phyloP scores from a whole-genome alignment of 169 alveolate species.

The Plasmodium fragile region DNA sequence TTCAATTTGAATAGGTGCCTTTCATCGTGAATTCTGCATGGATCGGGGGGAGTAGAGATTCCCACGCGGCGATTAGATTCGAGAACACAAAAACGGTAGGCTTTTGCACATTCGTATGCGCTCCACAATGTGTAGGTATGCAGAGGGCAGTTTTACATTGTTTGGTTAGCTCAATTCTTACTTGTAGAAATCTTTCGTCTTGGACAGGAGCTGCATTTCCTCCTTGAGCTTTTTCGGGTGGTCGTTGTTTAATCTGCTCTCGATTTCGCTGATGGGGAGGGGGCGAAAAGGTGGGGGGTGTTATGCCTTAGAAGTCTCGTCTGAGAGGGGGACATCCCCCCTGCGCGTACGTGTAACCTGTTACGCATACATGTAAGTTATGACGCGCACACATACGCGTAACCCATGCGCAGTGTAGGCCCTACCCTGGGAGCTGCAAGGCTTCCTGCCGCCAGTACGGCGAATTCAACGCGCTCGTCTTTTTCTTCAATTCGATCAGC shows the following conservation, averaged over 20 bases:
- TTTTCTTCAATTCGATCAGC: slow-evolving; percentile 51
- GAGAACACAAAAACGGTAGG: not conserved
- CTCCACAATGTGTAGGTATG: not conserved
- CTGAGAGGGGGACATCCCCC: not conserved
- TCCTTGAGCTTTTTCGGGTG: slow-evolving; percentile 69
- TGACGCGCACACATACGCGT: not conserved
- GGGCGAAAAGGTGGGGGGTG: not conserved
- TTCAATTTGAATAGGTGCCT: slow-evolving; percentile 62
- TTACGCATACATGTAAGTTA: not conserved
- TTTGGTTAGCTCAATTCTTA: slow-evolving; percentile 9
- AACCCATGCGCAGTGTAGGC: not conserved
- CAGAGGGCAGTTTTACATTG: not conserved
- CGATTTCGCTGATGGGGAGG: slow-evolving; percentile 39
- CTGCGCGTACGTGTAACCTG: not conserved
- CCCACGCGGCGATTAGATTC: not conserved
- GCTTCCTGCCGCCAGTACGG: slow-evolving; percentile 54
- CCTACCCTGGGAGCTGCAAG: slow-evolving; percentile 62
- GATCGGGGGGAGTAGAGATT: not conserved
- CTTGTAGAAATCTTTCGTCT: slow-evolving; percentile 73
- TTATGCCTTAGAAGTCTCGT: not conserved
- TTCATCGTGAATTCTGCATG: slow-evolving; percentile 65
- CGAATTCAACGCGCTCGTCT: slow-evolving; percentile 28
- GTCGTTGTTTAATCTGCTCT: slow-evolving; percentile 35
- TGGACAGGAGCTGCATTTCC: slow-evolving; percentile 62
- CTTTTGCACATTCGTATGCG: not conserved